Conservation (phyloP, 768 basidiomycete genomes). For the Sporobolomyces pararoseus region DNA sequence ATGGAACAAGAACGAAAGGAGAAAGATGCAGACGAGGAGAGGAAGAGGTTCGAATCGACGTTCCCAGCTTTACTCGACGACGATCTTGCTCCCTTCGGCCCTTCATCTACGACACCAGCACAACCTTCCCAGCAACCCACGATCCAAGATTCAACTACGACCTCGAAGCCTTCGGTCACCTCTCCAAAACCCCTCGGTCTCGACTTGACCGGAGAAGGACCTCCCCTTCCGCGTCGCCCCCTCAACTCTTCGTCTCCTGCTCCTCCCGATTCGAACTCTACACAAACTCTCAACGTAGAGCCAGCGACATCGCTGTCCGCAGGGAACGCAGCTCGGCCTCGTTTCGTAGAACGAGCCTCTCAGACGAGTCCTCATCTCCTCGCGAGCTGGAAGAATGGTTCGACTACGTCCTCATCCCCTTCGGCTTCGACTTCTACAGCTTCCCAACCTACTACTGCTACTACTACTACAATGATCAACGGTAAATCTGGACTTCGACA, state of each 20-base stretch:
- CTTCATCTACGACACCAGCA: background rate
- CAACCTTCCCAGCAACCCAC: background rate
- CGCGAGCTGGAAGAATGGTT: constrained; percentile 32
- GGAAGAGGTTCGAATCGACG: constrained; percentile 18
- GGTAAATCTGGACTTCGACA: constrained; percentile 6
- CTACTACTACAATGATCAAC: no score
- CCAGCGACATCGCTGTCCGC: no score
- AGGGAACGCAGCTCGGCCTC: no score
- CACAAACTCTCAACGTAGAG: background rate
- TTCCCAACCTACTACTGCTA: background rate
- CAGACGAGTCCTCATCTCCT: constrained; percentile 44
- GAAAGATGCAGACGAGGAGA: constrained; percentile 14
- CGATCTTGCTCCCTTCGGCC: background rate
- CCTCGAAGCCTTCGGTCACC: background rate
- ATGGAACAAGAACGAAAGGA: background rate
- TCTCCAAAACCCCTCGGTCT: background rate
- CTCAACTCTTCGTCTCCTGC: background rate
- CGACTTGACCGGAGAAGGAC: constrained; percentile 38
- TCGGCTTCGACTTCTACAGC: background rate
- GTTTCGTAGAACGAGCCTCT: constrained; percentile 38
- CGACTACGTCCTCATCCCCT: no score
- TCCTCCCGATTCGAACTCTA: background rate
- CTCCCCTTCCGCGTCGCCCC: constrained; percentile 38
- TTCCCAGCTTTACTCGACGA: constrained; percentile 23
- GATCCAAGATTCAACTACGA: background rate